These are phyloP conservation scores for Mollisia scopiformis DNA, from an alignment of 2,329 filamentous ascomycete species.

Conservation along the genomic window DNA sequence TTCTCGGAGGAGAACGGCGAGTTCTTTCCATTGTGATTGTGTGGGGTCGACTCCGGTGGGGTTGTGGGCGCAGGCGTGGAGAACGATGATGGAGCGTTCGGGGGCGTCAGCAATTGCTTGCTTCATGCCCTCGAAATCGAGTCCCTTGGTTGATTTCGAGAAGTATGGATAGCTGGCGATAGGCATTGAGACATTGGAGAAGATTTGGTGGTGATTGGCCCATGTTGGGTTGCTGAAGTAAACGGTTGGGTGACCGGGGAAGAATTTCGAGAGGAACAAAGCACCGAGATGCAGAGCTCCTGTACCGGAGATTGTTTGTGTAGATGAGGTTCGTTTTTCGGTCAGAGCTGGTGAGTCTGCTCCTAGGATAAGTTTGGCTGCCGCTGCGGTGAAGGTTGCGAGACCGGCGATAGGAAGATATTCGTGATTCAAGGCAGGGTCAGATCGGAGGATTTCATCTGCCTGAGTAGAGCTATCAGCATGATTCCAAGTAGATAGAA, in stretches of 20 bases:
- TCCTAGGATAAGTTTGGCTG: constrained; percentile 88
- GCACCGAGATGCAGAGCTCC: constrained; percentile 92
- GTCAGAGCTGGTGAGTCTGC: constrained; percentile 76
- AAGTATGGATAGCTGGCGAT: constrained; percentile 94
- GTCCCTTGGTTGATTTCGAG: constrained; percentile 81
- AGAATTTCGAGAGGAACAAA: constrained; percentile 94
- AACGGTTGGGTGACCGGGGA: constrained; percentile 72
- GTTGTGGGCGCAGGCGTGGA: constrained; percentile 97
- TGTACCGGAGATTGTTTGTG: constrained; percentile 97
- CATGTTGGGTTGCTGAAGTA: constrained; percentile 96
- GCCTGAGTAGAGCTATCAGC: constrained; percentile 59
- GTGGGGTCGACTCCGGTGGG: constrained; percentile 96
- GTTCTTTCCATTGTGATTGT: constrained; percentile 89
- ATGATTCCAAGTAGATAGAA: neutral
- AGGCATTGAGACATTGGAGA: constrained; percentile 81
- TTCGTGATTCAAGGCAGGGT: constrained; percentile 94
- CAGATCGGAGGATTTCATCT: constrained; percentile 84
- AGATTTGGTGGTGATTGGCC: constrained; percentile 99
- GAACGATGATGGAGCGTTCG: constrained; percentile 80
- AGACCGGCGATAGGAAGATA: constrained; percentile 96
- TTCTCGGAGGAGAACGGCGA: constrained; percentile 74
- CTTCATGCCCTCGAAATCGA: constrained; percentile 92
- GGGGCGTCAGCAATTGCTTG: constrained; percentile 70
- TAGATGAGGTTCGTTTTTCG: constrained; percentile 78
- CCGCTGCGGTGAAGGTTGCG: constrained; percentile 81